Evolutionary conservation across 2,329 filamentous ascomycete species (phyloP).

Genomic region (Stachybotrys chartarum): DNA sequence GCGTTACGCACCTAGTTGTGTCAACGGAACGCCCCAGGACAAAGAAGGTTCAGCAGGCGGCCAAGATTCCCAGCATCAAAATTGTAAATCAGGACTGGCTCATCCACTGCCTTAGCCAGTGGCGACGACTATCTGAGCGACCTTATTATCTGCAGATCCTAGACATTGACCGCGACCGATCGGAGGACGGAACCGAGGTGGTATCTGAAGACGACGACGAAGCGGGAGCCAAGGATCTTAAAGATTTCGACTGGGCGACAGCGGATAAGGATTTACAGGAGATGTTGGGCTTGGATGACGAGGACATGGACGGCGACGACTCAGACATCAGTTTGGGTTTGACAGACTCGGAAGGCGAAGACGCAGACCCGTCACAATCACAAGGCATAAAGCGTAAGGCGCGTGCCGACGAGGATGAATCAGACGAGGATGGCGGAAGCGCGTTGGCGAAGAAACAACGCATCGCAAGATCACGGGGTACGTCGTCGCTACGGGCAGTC

Average conservation of each 20-base stretch:
- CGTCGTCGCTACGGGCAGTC: constrained; percentile 39
- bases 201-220: constrained; percentile 20
- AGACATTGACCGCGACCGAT: constrained; percentile 50
- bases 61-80: constrained; percentile 71
- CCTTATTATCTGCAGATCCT: constrained; percentile 74
- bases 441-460: constrained; percentile 44
- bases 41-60: constrained; percentile 83
- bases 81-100: constrained; percentile 94
- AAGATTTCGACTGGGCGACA: constrained; percentile 53
- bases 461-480: constrained; percentile 35
- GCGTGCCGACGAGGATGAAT: constrained; percentile 19
- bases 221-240: constrained; percentile 35
- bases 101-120: constrained; percentile 73
- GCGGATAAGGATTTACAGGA: constrained; percentile 69
- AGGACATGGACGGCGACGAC: constrained; percentile 36
- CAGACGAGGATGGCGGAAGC: constrained; percentile 29
- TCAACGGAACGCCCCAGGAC: constrained; percentile 68
- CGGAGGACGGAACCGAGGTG: constrained; percentile 23
- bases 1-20: constrained; percentile 69
- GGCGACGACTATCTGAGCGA: constrained; percentile 71
- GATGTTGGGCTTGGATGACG: constrained; percentile 55
- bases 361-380: constrained; percentile 13
- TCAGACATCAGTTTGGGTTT: constrained; percentile 10
- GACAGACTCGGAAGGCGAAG: constrained; percentile 19
- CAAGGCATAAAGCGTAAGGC: constrained; percentile 26